These are phyloP conservation scores for Plasmodium vivax DNA, from an alignment of 169 alveolate species.

Conservation along the genomic window DNA sequence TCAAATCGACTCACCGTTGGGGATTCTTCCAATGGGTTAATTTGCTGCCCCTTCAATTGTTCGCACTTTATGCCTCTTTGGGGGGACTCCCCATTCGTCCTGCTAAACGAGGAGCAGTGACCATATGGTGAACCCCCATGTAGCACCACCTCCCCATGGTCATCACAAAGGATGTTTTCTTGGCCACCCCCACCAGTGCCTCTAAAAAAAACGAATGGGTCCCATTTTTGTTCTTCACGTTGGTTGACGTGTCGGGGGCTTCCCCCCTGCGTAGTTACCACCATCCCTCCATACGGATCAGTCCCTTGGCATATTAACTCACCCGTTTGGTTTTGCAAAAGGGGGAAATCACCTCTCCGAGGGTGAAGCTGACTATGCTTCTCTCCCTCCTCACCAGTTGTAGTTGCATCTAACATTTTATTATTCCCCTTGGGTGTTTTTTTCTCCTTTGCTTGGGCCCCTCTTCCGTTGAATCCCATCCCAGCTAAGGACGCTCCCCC, in stretches of 20 bases:
- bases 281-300: not conserved
- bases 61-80: not conserved
- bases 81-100: not conserved
- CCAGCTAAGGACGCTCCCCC: not conserved
- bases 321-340: not conserved
- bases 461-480: not conserved
- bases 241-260: not conserved
- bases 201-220: not conserved
- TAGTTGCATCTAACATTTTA: not conserved
- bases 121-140: not conserved
- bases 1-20: not conserved
- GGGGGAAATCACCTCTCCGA: not conserved
- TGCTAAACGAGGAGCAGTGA: not conserved
- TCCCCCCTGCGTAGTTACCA: not conserved
- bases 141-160: not conserved
- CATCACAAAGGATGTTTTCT: not conserved
- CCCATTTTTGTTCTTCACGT: not conserved
- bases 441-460: not conserved
- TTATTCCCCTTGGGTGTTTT: not conserved
- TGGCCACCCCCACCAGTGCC: not conserved
- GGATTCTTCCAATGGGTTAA: not conserved
- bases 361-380: not conserved
- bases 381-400: not conserved
- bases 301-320: not conserved
- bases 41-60: not conserved